Percentiles rank a stretch among this genome's conserved stretches.
phyloP scores from a whole-genome alignment of 2,329 filamentous ascomycete species.

The Monilinia polystroma region DNA sequence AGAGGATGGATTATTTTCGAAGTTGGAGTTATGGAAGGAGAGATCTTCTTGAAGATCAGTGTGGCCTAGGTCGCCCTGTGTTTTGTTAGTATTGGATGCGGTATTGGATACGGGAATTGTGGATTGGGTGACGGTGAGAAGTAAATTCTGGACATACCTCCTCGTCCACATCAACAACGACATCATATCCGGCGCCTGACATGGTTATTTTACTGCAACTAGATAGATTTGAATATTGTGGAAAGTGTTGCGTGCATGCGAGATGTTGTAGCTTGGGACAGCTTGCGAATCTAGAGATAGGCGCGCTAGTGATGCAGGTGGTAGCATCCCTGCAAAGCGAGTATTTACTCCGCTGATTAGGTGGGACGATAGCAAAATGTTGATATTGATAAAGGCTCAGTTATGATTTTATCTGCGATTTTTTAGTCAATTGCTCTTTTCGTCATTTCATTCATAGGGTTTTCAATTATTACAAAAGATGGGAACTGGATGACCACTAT shows the following conservation, averaged over 20 bases:
- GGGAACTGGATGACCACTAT: no score
- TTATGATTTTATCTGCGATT: background rate
- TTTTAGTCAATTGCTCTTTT: background rate
- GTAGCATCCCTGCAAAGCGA: constrained; percentile 15
- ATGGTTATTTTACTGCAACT: constrained; percentile 28
- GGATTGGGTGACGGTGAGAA: background rate
- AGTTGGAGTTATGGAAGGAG: constrained; percentile 95
- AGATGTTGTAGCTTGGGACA: constrained; percentile 28
- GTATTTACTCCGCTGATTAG: background rate
- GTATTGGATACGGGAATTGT: constrained; percentile 19
- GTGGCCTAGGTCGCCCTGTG: constrained; percentile 91
- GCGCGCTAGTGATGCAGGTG: constrained; percentile 21
- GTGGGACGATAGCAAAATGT: background rate
- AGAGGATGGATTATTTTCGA: constrained; percentile 57
- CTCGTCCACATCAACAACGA: constrained; percentile 95
- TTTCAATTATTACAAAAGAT: background rate
- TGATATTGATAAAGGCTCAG: background rate
- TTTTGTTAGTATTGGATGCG: constrained; percentile 20
- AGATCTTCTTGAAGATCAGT: constrained; percentile 98
- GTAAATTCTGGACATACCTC: constrained; percentile 59
- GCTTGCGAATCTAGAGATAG: constrained; percentile 30
- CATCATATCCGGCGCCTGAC: constrained; percentile 77
- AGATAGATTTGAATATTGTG: background rate
- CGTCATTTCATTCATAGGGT: background rate
- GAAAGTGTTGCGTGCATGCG: background rate